phyloP scores from a whole-genome alignment of 2,329 filamentous ascomycete genomes.

The Berkeleyomyces basicola region DNA sequence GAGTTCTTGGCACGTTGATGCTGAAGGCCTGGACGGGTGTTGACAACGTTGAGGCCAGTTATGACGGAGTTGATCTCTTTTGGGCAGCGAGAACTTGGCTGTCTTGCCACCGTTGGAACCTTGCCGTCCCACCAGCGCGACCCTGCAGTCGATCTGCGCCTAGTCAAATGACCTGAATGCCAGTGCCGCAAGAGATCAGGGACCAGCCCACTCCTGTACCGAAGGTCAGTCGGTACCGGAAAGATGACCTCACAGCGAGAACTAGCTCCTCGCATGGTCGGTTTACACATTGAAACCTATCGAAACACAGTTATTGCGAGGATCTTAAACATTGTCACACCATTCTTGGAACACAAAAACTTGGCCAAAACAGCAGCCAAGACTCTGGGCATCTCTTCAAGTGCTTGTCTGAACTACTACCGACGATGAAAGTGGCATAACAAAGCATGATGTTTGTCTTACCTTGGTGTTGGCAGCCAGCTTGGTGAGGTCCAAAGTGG shows the following conservation, averaged over 20 bases:
- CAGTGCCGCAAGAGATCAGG: conserved; percentile 46
- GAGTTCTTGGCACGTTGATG: conserved; percentile 23
- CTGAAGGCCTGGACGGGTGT: conserved; percentile 28
- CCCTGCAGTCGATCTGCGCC: conserved; percentile 40
- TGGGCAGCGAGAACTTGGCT: conserved; percentile 44
- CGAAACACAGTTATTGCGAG: too few relatives aligned
- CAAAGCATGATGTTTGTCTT: neutral
- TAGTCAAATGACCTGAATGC: conserved; percentile 35
- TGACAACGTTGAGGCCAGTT: conserved; percentile 24
- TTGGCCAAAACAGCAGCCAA: neutral
- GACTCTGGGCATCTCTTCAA: neutral
- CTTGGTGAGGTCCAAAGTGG: conserved; percentile 40
- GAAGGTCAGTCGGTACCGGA: conserved; percentile 49
- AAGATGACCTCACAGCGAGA: conserved; percentile 47
- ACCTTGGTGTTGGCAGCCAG: conserved; percentile 31
- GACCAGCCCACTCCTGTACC: conserved; percentile 50
- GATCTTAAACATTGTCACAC: too few relatives aligned
- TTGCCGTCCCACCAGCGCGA: conserved; percentile 42
- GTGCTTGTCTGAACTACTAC: neutral
- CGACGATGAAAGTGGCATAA: neutral
- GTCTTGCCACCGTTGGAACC: conserved; percentile 40
- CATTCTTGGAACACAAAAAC: conserved; percentile 7
- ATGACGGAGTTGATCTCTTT: conserved; percentile 22
- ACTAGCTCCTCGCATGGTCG: too few relatives aligned
- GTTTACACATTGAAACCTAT: too few relatives aligned